phyloP scores from a whole-genome alignment of 495 filamentous ascomycete species.

The Penicillium herquei region DNA sequence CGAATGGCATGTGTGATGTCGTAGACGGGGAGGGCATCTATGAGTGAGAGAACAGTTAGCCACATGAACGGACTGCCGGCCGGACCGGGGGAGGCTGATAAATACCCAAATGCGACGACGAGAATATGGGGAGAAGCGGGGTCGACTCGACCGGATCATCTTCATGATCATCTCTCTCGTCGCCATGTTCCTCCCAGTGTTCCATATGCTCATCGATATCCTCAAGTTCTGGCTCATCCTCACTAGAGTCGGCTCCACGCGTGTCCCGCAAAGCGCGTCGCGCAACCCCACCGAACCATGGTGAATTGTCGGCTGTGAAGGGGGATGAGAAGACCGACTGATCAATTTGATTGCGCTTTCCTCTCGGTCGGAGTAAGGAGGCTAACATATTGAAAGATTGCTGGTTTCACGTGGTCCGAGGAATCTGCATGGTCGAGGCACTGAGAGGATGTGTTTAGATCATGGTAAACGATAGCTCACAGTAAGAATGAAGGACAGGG shows the following conservation, averaged over 20 bases:
- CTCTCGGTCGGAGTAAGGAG: slow-evolving; percentile 48
- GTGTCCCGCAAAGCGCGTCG: slow-evolving; percentile 12
- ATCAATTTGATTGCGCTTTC: slow-evolving; percentile 33
- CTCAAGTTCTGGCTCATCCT: slow-evolving; percentile 33
- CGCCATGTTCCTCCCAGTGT: slow-evolving; percentile 46
- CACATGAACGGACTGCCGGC: background rate
- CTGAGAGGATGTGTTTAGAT: background rate
- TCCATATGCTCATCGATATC: slow-evolving; percentile 36
- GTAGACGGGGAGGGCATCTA: slow-evolving; percentile 80
- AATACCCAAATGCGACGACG: slow-evolving; percentile 72
- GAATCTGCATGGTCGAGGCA: slow-evolving; percentile 14
- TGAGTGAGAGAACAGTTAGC: background rate
- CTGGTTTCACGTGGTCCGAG: slow-evolving; percentile 1
- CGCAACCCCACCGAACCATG: slow-evolving; percentile 26
- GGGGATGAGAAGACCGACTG: slow-evolving; percentile 51
- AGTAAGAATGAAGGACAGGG: background rate
- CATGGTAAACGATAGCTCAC: background rate
- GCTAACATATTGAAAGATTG: slow-evolving; percentile 37
- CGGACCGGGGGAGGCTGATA: background rate
- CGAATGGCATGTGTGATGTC: slow-evolving; percentile 86
- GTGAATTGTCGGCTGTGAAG: slow-evolving; percentile 33
- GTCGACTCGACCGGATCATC: slow-evolving; percentile 56
- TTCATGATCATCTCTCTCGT: slow-evolving; percentile 60
- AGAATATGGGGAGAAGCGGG: slow-evolving; percentile 79
- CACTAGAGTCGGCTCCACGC: slow-evolving; percentile 7